Conservation (phyloP, 73 alveolate genomes). For the Paramecium octaurelia region DNA sequence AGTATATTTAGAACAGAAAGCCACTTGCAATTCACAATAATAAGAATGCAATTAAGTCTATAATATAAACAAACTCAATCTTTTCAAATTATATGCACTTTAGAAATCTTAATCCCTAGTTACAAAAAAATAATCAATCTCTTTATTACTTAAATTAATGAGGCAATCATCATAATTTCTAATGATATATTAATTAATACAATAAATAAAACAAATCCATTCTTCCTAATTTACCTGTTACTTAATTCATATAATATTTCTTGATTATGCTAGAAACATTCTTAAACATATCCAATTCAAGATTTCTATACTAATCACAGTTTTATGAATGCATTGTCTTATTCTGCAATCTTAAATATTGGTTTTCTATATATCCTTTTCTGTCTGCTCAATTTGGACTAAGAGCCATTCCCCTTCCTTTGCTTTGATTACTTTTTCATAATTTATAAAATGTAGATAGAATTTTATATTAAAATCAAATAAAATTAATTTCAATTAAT, state of each 20-base stretch:
- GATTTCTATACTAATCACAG: neutral
- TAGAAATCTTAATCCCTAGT: neutral
- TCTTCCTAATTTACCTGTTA: conserved; percentile 27
- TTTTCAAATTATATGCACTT: neutral
- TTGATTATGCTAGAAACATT: neutral
- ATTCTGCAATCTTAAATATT: too few species aligned
- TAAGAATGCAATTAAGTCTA: neutral
- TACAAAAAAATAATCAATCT: neutral
- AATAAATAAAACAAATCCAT: conserved; percentile 10
- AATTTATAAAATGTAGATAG: too few species aligned
- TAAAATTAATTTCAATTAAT: too few species aligned
- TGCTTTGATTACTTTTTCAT: too few species aligned
- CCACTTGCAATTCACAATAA: neutral
- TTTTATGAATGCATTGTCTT: neutral
- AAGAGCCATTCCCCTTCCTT: too few species aligned
- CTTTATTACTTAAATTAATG: neutral
- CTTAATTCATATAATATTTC: neutral
- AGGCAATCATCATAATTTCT: neutral
- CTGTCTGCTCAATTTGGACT: too few species aligned
- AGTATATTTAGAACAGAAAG: neutral
- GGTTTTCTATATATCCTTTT: too few species aligned
- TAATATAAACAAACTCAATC: neutral
- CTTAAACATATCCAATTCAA: neutral
- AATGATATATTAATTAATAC: neutral
- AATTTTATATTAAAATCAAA: too few species aligned